Percentiles rank a stretch among this genome's conserved stretches.
These are phyloP conservation scores for Didymella keratinophila DNA, from an alignment of 2,329 filamentous ascomycete species.

Conservation along the genomic window DNA sequence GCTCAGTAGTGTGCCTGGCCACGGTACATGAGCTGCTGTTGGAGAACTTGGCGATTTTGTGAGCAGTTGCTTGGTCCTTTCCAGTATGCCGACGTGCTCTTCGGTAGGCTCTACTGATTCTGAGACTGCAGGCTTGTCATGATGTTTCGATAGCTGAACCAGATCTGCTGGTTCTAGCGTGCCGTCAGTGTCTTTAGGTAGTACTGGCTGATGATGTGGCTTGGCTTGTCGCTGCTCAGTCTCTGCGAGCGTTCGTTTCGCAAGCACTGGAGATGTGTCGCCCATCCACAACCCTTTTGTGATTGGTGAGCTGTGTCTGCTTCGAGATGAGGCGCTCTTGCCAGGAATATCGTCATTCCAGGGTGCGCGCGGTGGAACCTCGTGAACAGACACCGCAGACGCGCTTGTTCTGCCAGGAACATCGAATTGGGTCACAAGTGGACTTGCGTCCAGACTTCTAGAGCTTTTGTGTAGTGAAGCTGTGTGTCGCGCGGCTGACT, in stretches of 20 bases:
- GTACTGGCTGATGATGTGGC: neutral
- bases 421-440: constrained; percentile 14
- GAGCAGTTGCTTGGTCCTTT: neutral
- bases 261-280: constrained; percentile 9
- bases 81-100: neutral
- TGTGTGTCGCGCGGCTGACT: constrained; percentile 40
- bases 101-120: neutral
- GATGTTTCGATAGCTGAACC: neutral
- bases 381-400: neutral
- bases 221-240: neutral
- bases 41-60: neutral
- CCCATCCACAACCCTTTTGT: constrained; percentile 19
- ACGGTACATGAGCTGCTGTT: neutral
- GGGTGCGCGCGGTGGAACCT: neutral
- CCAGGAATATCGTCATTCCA: constrained; percentile 2
- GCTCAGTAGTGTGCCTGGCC: constrained; percentile 6
- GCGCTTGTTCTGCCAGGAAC: neutral
- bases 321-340: neutral
- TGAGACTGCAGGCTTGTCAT: neutral
- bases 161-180: constrained; percentile 1
- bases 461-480: constrained; percentile 27
- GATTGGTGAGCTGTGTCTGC: constrained; percentile 4
- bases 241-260: neutral
- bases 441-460: constrained; percentile 17
- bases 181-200: constrained; percentile 8